Evolutionary conservation across 345 rosid genomes (phyloP), one percentile per base, ranked within the genome.

Genomic region (Stellera chamaejasme): DNA sequence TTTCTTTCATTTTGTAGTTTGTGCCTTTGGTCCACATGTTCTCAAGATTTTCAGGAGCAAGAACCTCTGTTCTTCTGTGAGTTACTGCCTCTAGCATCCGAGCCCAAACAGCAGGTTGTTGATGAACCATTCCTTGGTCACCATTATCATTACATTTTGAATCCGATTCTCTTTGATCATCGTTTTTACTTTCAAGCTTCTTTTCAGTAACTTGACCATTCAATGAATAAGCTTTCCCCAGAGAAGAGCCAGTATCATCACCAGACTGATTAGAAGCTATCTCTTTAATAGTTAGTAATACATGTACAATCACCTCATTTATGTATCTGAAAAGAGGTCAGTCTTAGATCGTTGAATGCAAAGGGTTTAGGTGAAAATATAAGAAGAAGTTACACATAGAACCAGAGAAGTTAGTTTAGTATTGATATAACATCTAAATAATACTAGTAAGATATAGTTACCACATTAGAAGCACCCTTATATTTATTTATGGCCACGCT

Each of bases 1-100:
- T 70, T 78, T 90, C 96, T 68, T 79, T 85, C 78, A 56, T 83
- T 71, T 82, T 88, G 64, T 90, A 87, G 66, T 87, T 79, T 72
- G 90, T 85, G 77, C 99, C 99, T 78, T 81, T 90, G 1, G 97
- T 78, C 97, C 99, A 94, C 97, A 94, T 76, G 67, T 87, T 90
- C 62, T 94, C 99, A 61, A 94, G 97, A 80, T 94, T 94, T 75
- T 94, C 96, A 56, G 99, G 99, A 15, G 80, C 61, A 63, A 94
- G 97, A 82, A 94, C 75, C 82, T 94, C 96, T 23, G 95, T 77
- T 83, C 96, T 85, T 68, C 95, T 87, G 68, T 90, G 90, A 25
- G 93, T 85, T 10, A 90, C 95, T 2, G 80, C 93, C 77, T 90
- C 95, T 54, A 87, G 79, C 65, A 63, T 50, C 64, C 79, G 77